Evolutionary conservation across 345 rosid genomes (phyloP).

Genomic region (Erucastrum elatum): DNA sequence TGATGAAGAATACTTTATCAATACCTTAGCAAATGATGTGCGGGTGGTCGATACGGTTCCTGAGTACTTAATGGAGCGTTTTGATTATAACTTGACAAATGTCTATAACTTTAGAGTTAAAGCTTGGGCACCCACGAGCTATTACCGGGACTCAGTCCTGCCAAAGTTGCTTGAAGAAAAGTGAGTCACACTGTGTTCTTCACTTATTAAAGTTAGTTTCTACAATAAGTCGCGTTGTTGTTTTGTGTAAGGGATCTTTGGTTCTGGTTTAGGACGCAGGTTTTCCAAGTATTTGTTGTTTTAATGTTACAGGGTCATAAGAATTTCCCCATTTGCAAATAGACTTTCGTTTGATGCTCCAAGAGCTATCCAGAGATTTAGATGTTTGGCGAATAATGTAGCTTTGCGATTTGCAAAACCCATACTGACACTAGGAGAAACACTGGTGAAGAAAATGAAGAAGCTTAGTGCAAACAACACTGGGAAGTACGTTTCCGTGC

Average conservation of each 20-base stretch:
- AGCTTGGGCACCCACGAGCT: slow-evolving; percentile 91
- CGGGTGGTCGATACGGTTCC: slow-evolving; percentile 79
- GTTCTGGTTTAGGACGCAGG: neutral
- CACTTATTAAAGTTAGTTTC: neutral
- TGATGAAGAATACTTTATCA: slow-evolving; percentile 77
- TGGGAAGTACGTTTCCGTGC: slow-evolving; percentile 88
- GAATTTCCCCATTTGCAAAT: slow-evolving; percentile 98
- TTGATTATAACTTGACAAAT: slow-evolving; percentile 80
- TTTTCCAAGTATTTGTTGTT: slow-evolving; percentile 6
- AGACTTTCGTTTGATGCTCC: slow-evolving; percentile 96
- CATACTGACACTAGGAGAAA: slow-evolving; percentile 72
- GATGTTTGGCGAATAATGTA: slow-evolving; percentile 91
- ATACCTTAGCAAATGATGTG: slow-evolving; percentile 69
- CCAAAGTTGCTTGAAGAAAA: slow-evolving; percentile 91
- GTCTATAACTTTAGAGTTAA: slow-evolving; percentile 92
- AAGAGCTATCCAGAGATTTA: slow-evolving; percentile 74
- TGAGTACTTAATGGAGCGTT: slow-evolving; percentile 89
- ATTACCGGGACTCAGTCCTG: slow-evolving; percentile 75
- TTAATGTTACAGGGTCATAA: slow-evolving; percentile 67
- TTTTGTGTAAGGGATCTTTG: neutral
- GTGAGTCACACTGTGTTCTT: slow-evolving; percentile 50
- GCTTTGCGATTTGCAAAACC: slow-evolving; percentile 78
- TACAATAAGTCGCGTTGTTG: neutral
- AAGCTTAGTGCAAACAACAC: slow-evolving; percentile 70
- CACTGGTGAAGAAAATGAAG: slow-evolving; percentile 85